Evolutionary conservation across 2,329 filamentous ascomycete genomes (phyloP), one percentile per base, ranked within the genome.

Genomic region (Aspergillus ochraceoroseus): DNA sequence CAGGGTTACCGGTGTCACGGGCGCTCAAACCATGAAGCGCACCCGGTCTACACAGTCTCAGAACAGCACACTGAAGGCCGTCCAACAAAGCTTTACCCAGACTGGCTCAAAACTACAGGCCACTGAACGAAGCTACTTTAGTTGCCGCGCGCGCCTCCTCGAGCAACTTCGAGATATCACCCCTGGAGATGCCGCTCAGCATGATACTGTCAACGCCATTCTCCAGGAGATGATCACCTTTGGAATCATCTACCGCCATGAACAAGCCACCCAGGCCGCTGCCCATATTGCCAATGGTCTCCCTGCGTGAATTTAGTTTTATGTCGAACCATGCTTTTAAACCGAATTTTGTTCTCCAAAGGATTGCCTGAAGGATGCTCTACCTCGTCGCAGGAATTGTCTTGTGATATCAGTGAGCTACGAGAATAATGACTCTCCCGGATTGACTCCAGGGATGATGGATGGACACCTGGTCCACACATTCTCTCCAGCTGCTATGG

Each of bases 161-260:
- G 61, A 66, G 43, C 63, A 69, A 33, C 51, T 69, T 7, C 50
- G 49, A 44, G 61, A 55, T 38, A 66, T 67, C 50, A 62, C 54
- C 11, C 66, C 66, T 3, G 59, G 65, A 56, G 63, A 69, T 43
- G 59, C 59, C 7, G 54, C 59, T 14, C 61, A 66, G 54, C 65
- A 68, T 34, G 65, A 69, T 41, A 66, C 65, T 52, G 64, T 66
- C 44, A 69, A 68, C 54, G 65, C 65, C 35, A 63, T 63, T 44
- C 57, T 69, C 33, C 65, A 69, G 56, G 66, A 69, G 35, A 53
- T 69, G 27, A 65, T 63, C 44, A 68, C 65, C 11, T 55, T 68
- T 30, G 64, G 65, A 19, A 41, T 68, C 49, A 66, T 62, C 53
- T 68, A 65, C 53, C 66, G 66, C 29, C 64, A 62, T 33, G 61